A percentile compares a stretch with the other conserved stretches of the same genome.
phyloP scores from a whole-genome alignment of 805 yeast genomes.

The Pichia nakasei region DNA sequence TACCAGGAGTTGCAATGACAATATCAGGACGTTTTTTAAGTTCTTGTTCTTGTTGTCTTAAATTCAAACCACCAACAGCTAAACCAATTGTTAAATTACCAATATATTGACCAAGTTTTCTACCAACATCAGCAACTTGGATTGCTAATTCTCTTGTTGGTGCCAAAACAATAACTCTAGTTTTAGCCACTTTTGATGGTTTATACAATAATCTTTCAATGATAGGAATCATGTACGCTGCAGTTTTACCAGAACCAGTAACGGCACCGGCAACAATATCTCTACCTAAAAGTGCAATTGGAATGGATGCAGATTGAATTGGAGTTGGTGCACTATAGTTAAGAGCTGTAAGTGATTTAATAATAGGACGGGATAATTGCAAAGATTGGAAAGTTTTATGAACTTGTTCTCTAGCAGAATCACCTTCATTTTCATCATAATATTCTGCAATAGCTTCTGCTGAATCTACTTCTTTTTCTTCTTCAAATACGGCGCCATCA shows the following conservation, averaged over 20 bases:
- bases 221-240: constrained; percentile 94
- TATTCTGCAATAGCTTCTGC: constrained; percentile 78
- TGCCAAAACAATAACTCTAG: constrained; percentile 82
- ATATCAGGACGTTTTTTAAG: constrained; percentile 88
- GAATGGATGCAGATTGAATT: constrained; percentile 88
- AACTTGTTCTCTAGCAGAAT: constrained; percentile 30
- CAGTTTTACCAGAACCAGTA: constrained; percentile 99
- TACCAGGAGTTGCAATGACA: constrained; percentile 97
- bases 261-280: constrained; percentile 99
- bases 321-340: constrained; percentile 90
- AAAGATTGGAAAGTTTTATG: constrained; percentile 68
- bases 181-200: constrained; percentile 76
- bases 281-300: constrained; percentile 86
- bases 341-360: constrained; percentile 70
- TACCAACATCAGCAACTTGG: constrained; percentile 92
- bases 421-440: constrained; percentile 54
- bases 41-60: constrained; percentile 93
- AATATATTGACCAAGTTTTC: constrained; percentile 70
- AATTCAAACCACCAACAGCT: constrained; percentile 96
- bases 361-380: constrained; percentile 80
- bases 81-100: constrained; percentile 76
- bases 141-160: constrained; percentile 98
- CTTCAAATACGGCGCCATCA: constrained; percentile 17
- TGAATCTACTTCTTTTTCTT: constrained; percentile 55
- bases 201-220: constrained; percentile 86